phyloP scores from a whole-genome alignment of 352 stramenopile genomes.

The Peronospora farinosa region DNA sequence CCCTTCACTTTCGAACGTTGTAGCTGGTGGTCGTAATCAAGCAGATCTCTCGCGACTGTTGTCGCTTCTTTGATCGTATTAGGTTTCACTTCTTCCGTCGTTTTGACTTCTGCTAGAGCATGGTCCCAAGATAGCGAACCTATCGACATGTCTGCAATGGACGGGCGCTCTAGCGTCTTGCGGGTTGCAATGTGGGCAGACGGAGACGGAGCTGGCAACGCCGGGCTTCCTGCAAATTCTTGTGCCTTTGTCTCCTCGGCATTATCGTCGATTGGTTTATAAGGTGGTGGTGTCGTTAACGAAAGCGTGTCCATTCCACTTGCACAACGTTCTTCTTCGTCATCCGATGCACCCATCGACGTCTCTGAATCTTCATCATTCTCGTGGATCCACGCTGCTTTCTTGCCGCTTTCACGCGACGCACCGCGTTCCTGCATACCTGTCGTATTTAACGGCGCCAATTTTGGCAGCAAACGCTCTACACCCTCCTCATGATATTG shows the following conservation, averaged over 20 bases:
- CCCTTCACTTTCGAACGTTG: constrained; percentile 12
- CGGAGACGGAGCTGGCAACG: constrained; percentile 36
- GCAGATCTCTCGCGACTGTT: constrained; percentile 11
- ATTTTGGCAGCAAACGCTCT: background rate
- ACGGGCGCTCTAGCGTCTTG: constrained; percentile 31
- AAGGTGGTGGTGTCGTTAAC: background rate
- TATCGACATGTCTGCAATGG: constrained; percentile 23
- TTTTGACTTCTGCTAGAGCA: constrained; percentile 4
- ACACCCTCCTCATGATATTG: constrained; percentile 1
- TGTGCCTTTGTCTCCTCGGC: constrained; percentile 51
- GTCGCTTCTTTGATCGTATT: constrained; percentile 2
- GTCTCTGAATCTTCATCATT: constrained; percentile 36
- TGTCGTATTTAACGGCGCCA: background rate
- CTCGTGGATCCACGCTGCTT: constrained; percentile 15
- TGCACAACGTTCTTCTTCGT: constrained; percentile 24
- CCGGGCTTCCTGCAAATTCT: constrained; percentile 40
- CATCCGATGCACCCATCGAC: constrained; percentile 34
- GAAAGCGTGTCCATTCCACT: constrained; percentile 8
- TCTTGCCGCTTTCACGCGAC: constrained; percentile 11
- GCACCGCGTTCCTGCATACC: background rate
- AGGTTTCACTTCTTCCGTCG: constrained; percentile 1
- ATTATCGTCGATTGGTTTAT: constrained; percentile 22
- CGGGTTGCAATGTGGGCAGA: constrained; percentile 36
- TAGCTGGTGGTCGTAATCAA: constrained; percentile 10
- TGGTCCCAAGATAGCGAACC: constrained; percentile 4